Evolutionary conservation across 306 rosid genomes (phyloP), one percentile per base, ranked within the genome.

Genomic region (Vigna radiata): DNA sequence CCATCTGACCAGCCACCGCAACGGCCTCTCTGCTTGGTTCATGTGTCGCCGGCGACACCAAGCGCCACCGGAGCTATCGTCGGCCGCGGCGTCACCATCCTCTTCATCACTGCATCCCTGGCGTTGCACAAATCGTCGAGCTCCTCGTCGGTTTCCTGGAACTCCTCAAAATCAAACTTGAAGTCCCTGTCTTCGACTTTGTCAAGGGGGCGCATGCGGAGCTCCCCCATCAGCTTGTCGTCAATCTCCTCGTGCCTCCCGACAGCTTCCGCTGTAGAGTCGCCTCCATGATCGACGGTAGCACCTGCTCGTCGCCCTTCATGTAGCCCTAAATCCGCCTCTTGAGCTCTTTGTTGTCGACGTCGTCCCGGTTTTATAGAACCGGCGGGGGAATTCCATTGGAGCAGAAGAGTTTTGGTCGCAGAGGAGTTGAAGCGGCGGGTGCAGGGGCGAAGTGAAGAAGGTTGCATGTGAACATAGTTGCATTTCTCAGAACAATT

Each of bases 221-320:
- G 76, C 16, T 91, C 89, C 0, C 88, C 90, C 53, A 87, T 41
- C 72, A 96, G 25, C 79, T 91, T 96, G 50, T 96, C 94, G 64
- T 96, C 99, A 0, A 94, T 90, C 2, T 92, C 98, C 62, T 84
- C 97, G 47, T 92, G 99, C 79, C 85, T 84, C 87, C 86, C 2
- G 81, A 63, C 73, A 92, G 83, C 75, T 58, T 88, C 88, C 99
- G 85, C 77, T 59, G 77, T 84, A 96, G 68, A 83, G 91, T 79
- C 0, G 96, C 90, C 82, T 96, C 98, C 10, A 88, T 46, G 41
- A 95, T 87, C 0, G 86, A 79, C 0, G 96, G 90, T 0, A 95
- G 92, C 8, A 74, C 89, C 19, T 83, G 81, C 76, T 95, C 96
- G 5, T 95, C 92, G 3, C 92, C 97, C 82, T 81, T 85, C 44